Base-by-base conservation (phyloP, 129 eudicot genomes). In the Chrysanthemum seticuspe region DNA sequence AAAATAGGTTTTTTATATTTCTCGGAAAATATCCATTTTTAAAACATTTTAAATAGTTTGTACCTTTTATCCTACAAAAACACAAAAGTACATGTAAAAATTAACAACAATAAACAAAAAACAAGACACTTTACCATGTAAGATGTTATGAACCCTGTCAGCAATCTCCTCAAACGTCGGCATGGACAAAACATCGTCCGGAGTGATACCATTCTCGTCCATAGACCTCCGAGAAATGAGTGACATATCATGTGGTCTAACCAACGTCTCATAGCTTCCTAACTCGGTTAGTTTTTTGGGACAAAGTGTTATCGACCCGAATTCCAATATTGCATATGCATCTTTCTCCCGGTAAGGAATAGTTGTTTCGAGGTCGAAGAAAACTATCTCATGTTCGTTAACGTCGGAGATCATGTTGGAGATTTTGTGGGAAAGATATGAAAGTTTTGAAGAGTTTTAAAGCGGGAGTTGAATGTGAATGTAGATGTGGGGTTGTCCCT, bases 301-400 rank as follows among this genome's bases (percentile, higher is more conserved):
- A 74, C 96, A 90, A 21, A 95, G 96, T 44, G 88, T 65, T 52
- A 95, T 95, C 51, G 97, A 86, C 54, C 99, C 97, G 60, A 90
- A 95, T 79, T 95, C 96, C 65, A 95, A 48, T 2, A 95, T 77
- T 13, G 91, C 88, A 49, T 56, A 76, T 0, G 85, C 74, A 65
- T 85, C 94, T 1, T 87, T 88, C 10, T 62, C 2, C 16, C 94
- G 80, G 68, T 65, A 72, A 3, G 99, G 99, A 2, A 90, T 67
- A 2, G 91, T 95, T 3, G 99, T 95, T 80, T 95, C 99, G 57
- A 95, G 64, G 81, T 95, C 99, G 80, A 95, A 90, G 80, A 95
- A 95, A 11, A 71, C 97, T 19, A 95, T 91, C 72, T 90, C 97
- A 11, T 85, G 56, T 13, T 75, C 83, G 21, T 86, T 89, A 6